Evolutionary conservation across 2,329 filamentous ascomycete species (phyloP), one percentile per base, ranked within the genome.

Genomic region (Hypomyces rosellus): DNA sequence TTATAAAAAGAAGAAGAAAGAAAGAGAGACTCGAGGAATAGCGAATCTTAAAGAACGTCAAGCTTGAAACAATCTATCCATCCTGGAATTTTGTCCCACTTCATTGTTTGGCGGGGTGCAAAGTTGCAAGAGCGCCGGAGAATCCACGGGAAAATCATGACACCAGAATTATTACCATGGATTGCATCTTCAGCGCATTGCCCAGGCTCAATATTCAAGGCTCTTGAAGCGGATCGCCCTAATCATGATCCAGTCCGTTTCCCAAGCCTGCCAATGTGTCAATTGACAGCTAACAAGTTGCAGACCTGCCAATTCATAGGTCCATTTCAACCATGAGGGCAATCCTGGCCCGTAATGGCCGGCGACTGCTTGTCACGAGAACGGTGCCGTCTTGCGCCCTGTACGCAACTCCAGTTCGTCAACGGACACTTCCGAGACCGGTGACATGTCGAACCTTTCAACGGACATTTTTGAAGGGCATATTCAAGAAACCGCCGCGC

Each of bases 401-500:
- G 41, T 63, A 64, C 46, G 61, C 63, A n/a, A 58, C 48, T 40
- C 57, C 59, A 16, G 51, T 58, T 36, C 65, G 63, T 38, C 63
- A 61, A 54, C 53, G 62, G 41, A 58, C 58, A 33, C 36, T 63
- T 34, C 36, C 54, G n/a, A 58, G 57, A 38, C 56, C 64, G 11
- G 52, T 57, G 14, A 51, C 54, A 30, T 57, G 59, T 34, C 50
- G 54, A 22, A 51, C 40, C 13, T 62, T 60, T 20, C 55, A 59
- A 34, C 60, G 71, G 45, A 76, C 77, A 3, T 82, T 91, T 51
- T 76, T 90, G 59, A 61, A 64, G 36, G 76, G 76, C 22, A 70
- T 89, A 43, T 78, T 87, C 57, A 64, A 74, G 55, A 81, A 82
- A 59, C 70, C 80, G 3, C 76, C 81, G 15, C 75, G 80, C 52